Percentiles rank a stretch among this genome's conserved stretches.
phyloP scores from a whole-genome alignment of 2,329 filamentous ascomycete species.

The Colletotrichum australisinense region DNA sequence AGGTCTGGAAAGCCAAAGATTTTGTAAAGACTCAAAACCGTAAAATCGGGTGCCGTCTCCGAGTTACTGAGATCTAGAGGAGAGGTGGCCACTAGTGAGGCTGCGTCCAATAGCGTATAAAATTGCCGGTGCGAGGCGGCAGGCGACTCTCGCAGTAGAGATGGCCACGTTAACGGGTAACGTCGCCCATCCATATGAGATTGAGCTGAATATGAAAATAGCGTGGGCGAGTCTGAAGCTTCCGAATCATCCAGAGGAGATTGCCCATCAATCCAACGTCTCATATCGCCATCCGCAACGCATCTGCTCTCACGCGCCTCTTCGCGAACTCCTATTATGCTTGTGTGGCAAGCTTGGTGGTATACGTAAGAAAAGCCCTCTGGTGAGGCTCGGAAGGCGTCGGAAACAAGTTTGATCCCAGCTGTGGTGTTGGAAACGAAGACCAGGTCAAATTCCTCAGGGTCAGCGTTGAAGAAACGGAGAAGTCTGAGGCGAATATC shows the following conservation, averaged over 20 bases:
- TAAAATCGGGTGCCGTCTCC: slow-evolving; percentile 80
- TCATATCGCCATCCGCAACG: slow-evolving; percentile 73
- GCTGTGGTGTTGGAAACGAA: slow-evolving; percentile 95
- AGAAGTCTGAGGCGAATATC: slow-evolving; percentile 78
- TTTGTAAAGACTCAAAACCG: slow-evolving; percentile 91
- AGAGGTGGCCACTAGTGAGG: slow-evolving; percentile 82
- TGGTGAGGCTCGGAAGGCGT: slow-evolving; percentile 76
- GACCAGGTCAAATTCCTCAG: slow-evolving; percentile 84
- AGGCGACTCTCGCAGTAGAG: slow-evolving; percentile 45
- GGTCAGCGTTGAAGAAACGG: slow-evolving; percentile 83
- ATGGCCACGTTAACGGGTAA: slow-evolving; percentile 70
- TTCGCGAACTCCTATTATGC: slow-evolving; percentile 83
- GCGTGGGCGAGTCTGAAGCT: slow-evolving; percentile 42
- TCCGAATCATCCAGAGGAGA: slow-evolving; percentile 43
- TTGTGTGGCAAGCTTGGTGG: slow-evolving; percentile 88
- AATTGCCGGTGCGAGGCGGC: neutral
- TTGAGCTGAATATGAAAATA: slow-evolving; percentile 42
- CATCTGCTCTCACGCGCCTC: slow-evolving; percentile 74
- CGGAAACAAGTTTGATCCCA: slow-evolving; percentile 86
- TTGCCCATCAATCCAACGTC: slow-evolving; percentile 68
- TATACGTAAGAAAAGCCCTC: slow-evolving; percentile 86
- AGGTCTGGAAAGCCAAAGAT: slow-evolving; percentile 98
- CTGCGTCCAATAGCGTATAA: slow-evolving; percentile 67
- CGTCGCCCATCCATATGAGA: slow-evolving; percentile 36
- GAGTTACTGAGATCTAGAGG: slow-evolving; percentile 76